These are phyloP conservation scores for Phaseolus lunatus DNA, from an alignment of 306 rosid genomes.

Conservation along the genomic window DNA sequence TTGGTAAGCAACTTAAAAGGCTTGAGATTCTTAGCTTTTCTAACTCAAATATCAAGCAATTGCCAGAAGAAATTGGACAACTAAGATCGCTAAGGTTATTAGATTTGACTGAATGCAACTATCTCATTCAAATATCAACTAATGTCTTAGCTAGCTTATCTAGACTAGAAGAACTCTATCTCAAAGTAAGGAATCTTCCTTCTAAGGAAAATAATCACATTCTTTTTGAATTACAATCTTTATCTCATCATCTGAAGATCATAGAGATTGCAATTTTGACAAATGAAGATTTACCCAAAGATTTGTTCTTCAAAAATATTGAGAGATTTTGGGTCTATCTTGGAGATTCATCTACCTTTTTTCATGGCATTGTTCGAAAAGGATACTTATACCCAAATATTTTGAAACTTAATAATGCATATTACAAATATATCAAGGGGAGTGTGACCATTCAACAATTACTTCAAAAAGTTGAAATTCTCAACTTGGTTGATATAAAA, in stretches of 20 bases:
- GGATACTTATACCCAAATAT: constrained; percentile 31
- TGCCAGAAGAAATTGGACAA: constrained; percentile 43
- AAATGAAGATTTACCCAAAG: background rate
- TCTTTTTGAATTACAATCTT: constrained; percentile 12
- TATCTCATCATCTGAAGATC: constrained; percentile 38
- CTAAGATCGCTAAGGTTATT: constrained; percentile 29
- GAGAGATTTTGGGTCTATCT: constrained; percentile 41
- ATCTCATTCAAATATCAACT: constrained; percentile 26
- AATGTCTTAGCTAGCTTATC: constrained; percentile 38
- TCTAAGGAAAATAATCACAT: background rate
- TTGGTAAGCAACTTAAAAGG: constrained; percentile 33
- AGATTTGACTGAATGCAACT: constrained; percentile 42
- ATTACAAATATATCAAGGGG: background rate
- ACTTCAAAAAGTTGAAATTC: constrained; percentile 1
- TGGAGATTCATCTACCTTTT: constrained; percentile 11
- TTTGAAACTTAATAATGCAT: background rate
- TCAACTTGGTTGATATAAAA: constrained; percentile 26
- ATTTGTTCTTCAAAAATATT: constrained; percentile 12
- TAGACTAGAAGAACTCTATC: constrained; percentile 43
- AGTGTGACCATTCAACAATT: background rate
- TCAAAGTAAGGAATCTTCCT: constrained; percentile 31
- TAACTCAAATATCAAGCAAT: constrained; percentile 37
- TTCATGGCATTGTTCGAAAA: constrained; percentile 4
- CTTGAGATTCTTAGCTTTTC: constrained; percentile 44
- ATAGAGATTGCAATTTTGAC: constrained; percentile 18